phyloP scores from a whole-genome alignment of 805 yeast genomes.

The Saturnispora mendoncae region DNA sequence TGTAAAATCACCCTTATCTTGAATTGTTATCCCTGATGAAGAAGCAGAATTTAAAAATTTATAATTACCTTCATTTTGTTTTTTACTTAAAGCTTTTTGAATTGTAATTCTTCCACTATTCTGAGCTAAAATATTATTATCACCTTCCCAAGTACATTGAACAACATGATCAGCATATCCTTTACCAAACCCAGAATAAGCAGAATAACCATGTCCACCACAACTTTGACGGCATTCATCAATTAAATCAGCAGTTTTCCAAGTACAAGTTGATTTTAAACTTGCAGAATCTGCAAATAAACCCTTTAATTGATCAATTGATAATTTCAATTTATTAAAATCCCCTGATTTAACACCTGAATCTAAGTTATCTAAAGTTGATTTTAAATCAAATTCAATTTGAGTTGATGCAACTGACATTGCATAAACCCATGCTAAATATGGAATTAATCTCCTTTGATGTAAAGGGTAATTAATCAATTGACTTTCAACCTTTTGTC shows the following conservation, averaged over 20 bases:
- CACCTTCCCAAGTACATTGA: slow-evolving; percentile 98
- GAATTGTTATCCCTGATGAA: slow-evolving; percentile 27
- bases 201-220: slow-evolving; percentile 94
- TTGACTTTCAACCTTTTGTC: slow-evolving; percentile 49
- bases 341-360: slow-evolving; percentile 40
- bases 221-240: slow-evolving; percentile 90
- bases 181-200: slow-evolving; percentile 86
- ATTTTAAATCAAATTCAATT: slow-evolving; percentile 43
- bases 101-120: slow-evolving; percentile 74
- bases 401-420: slow-evolving; percentile 63
- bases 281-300: slow-evolving; percentile 81
- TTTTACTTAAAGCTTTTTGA: slow-evolving; percentile 34
- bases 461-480: slow-evolving; percentile 82
- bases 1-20: slow-evolving; percentile 22
- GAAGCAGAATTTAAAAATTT: slow-evolving; percentile 26
- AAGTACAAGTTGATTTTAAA: slow-evolving; percentile 80
- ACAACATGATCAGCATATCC: slow-evolving; percentile 93
- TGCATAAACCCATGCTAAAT: slow-evolving; percentile 69
- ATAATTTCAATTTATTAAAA: slow-evolving; percentile 34
- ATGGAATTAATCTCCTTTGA: slow-evolving; percentile 82
- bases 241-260: slow-evolving; percentile 72
- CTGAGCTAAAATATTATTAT: slow-evolving; percentile 77
- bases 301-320: slow-evolving; percentile 60
- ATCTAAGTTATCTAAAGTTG: slow-evolving; percentile 46
- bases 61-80: slow-evolving; percentile 35